Evolutionary conservation across 371 early-diverging fungal species (phyloP).

Genomic region (Homolaphlyctis polyrhiza): DNA sequence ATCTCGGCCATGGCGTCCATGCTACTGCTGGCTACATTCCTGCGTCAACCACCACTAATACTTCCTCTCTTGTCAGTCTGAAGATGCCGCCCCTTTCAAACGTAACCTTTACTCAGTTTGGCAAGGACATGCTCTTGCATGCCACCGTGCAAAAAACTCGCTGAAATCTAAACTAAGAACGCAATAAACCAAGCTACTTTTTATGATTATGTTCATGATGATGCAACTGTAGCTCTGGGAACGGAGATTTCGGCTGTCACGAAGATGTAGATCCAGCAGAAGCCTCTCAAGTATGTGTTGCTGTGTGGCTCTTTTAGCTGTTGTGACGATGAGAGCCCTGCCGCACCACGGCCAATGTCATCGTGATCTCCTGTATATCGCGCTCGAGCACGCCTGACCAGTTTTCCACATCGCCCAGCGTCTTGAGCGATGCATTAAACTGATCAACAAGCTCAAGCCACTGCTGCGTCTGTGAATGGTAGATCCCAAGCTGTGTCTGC

Average conservation of each 20-base stretch:
- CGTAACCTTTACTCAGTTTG: conserved; percentile 23
- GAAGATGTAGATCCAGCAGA: too few relatives aligned
- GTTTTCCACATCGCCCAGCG: conserved; percentile 75
- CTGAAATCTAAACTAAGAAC: too few relatives aligned
- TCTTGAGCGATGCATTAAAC: conserved; percentile 61
- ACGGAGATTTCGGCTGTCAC: too few relatives aligned
- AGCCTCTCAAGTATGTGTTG: too few relatives aligned
- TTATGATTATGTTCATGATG: too few relatives aligned
- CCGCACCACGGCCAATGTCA: background rate
- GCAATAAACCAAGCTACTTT: too few relatives aligned
- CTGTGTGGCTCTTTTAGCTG: too few relatives aligned
- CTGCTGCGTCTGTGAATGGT: conserved; percentile 53
- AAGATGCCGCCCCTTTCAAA: conserved; percentile 6
- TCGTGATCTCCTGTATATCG: conserved; percentile 49
- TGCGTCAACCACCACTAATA: too few relatives aligned
- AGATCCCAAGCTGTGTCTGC: conserved; percentile 39
- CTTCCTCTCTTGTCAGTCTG: too few relatives aligned
- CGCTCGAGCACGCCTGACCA: conserved; percentile 69
- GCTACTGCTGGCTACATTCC: conserved; percentile 23
- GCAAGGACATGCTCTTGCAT: conserved; percentile 23
- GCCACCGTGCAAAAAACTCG: conserved; percentile 3
- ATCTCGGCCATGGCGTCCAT: conserved; percentile 55
- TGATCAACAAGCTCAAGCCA: conserved; percentile 57
- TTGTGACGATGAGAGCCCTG: too few relatives aligned
- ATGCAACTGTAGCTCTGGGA: too few relatives aligned